Percentiles rank a stretch among this genome's conserved stretches.
These are phyloP conservation scores for Betula pendula DNA, from an alignment of 306 rosid species.

Conservation along the genomic window DNA sequence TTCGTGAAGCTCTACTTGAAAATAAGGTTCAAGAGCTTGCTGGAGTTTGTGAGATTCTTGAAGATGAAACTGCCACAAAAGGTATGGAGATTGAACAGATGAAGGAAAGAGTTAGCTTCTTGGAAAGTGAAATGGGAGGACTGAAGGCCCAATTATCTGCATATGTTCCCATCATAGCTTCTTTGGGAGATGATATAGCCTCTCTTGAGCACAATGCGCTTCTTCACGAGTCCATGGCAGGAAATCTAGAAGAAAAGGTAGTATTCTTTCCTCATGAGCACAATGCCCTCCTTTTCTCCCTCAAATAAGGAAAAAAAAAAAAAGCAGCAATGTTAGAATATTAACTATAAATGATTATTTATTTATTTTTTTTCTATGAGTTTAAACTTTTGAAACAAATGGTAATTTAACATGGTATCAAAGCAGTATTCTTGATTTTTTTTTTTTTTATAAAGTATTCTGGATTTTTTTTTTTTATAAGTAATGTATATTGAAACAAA, in stretches of 20 bases:
- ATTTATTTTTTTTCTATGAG: no score
- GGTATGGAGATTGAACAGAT: slow-evolving; percentile 57
- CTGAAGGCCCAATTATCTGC: slow-evolving; percentile 65
- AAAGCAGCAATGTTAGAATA: no score
- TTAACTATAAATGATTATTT: no score
- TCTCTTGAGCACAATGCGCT: slow-evolving; percentile 67
- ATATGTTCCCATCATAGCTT: slow-evolving; percentile 68
- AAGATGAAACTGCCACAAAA: slow-evolving; percentile 64
- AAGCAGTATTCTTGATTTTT: no score
- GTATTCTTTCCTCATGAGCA: slow-evolving; percentile 15
- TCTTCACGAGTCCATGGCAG: slow-evolving; percentile 36
- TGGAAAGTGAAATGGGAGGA: slow-evolving; percentile 78
- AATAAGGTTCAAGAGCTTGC: slow-evolving; percentile 76
- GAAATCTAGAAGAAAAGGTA: slow-evolving; percentile 52
- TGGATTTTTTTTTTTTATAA: no score
- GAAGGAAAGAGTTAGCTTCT: slow-evolving; percentile 44
- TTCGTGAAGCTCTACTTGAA: slow-evolving; percentile 84
- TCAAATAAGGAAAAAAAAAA: no score
- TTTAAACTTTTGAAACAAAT: no score
- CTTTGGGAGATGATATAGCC: slow-evolving; percentile 69
- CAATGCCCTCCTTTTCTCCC: no score
- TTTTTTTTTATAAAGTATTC: no score
- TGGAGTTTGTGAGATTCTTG: slow-evolving; percentile 60
- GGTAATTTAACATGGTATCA: no score
- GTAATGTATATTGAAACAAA: no score